Evolutionary conservation across 352 stramenopile genomes (phyloP).

Genomic region (Globisporangium splendens): DNA sequence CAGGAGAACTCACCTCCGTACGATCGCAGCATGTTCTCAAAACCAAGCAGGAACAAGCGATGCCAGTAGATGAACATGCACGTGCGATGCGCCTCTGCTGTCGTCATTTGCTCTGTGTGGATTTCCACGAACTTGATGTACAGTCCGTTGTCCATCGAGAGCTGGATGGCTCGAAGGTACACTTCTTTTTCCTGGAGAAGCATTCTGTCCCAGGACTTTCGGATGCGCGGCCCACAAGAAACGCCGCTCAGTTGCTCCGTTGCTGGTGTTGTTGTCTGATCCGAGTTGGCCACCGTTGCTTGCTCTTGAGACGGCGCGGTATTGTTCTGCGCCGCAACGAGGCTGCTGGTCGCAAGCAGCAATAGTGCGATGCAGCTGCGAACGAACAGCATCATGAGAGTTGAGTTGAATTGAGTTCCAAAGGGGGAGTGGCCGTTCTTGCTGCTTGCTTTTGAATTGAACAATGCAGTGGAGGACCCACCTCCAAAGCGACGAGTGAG

Average conservation of each 20-base stretch:
- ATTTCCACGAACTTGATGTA: constrained; percentile 89
- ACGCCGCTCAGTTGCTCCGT: constrained; percentile 9
- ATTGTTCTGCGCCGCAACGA: constrained; percentile 6
- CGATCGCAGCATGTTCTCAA: constrained; percentile 83
- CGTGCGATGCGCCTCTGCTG: constrained; percentile 73
- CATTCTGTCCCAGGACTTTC: constrained; percentile 72
- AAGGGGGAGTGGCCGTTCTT: not conserved
- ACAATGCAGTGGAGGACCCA: not conserved
- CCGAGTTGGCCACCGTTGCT: not conserved
- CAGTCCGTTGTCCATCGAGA: constrained; percentile 73
- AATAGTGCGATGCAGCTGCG: not conserved
- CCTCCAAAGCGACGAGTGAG: not conserved
- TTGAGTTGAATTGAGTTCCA: not conserved
- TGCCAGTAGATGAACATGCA: constrained; percentile 91
- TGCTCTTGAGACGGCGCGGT: not conserved
- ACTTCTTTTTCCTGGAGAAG: constrained; percentile 57
- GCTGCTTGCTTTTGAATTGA: not conserved
- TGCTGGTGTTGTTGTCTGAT: not conserved
- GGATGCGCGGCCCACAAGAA: constrained; percentile 62
- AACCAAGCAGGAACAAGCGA: constrained; percentile 69
- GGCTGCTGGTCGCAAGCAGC: not conserved
- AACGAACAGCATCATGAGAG: not conserved
- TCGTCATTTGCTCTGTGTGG: constrained; percentile 84
- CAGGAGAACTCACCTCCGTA: constrained; percentile 81
- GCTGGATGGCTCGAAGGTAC: constrained; percentile 71